phyloP scores from a whole-genome alignment of 2,329 filamentous ascomycete species.

The Coleophoma cylindrospora region DNA sequence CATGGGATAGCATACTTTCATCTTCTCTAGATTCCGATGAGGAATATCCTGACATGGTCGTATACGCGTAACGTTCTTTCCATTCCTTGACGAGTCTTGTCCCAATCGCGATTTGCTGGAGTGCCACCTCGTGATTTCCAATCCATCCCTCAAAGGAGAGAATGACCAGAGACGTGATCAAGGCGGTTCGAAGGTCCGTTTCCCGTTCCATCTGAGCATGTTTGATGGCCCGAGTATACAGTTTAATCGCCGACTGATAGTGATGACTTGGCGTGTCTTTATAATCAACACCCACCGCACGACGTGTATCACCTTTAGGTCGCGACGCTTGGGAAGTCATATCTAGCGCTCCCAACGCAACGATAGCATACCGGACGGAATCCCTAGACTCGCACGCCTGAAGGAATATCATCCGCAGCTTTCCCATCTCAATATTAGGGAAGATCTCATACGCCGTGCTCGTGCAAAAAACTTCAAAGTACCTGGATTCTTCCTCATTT shows the following conservation, averaged over 20 bases:
- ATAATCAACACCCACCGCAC: constrained; percentile 15
- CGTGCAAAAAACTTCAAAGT: constrained; percentile 6
- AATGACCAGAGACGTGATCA: constrained; percentile 59
- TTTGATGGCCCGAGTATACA: constrained; percentile 51
- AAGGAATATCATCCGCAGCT: constrained; percentile 30
- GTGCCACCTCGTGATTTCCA: constrained; percentile 54
- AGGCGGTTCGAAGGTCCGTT: constrained; percentile 38
- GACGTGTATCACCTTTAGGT: constrained; percentile 35
- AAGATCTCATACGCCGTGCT: constrained; percentile 8
- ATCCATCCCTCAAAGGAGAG: constrained; percentile 62
- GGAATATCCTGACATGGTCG: neutral
- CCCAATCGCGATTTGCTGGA: constrained; percentile 52
- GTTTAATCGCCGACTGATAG: constrained; percentile 52
- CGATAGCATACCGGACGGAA: constrained; percentile 56
- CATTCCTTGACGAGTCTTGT: constrained; percentile 6
- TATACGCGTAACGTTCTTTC: constrained; percentile 3
- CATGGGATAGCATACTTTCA: constrained; percentile 3
- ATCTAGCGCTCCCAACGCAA: constrained; percentile 59
- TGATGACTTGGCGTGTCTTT: constrained; percentile 37
- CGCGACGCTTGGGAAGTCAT: constrained; percentile 46
- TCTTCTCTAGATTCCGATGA: neutral
- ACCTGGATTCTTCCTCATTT: constrained; percentile 5
- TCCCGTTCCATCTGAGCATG: constrained; percentile 36
- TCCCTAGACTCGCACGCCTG: constrained; percentile 54
- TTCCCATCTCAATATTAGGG: constrained; percentile 5